phyloP scores from a whole-genome alignment of 768 basidiomycete genomes.

The Lactarius sp. region DNA sequence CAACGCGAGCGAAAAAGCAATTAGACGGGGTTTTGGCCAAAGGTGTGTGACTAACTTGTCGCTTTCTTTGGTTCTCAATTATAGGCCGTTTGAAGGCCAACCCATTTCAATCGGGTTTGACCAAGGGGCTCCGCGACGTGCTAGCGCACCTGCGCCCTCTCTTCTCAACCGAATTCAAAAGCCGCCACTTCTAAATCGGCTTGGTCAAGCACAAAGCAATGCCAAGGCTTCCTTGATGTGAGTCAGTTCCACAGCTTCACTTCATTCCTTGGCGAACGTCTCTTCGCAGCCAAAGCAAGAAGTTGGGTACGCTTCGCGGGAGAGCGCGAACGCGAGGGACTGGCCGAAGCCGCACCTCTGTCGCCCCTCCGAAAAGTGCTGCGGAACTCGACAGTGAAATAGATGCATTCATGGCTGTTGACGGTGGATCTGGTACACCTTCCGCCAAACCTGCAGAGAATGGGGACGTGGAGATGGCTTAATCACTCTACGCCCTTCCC shows the following conservation, averaged over 20 bases:
- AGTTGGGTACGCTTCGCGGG: slow-evolving; percentile 4
- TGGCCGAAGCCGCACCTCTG: slow-evolving; percentile 28
- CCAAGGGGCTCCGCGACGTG: slow-evolving; percentile 32
- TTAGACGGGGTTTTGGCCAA: slow-evolving; percentile 86
- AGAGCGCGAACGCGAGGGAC: slow-evolving; percentile 33
- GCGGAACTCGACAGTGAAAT: slow-evolving; percentile 86
- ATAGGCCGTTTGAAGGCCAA: slow-evolving; percentile 51
- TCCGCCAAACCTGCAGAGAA: slow-evolving; percentile 8
- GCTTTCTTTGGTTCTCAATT: slow-evolving; percentile 9
- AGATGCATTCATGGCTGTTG: slow-evolving; percentile 78
- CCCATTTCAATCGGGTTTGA: slow-evolving; percentile 71
- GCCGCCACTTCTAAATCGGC: slow-evolving; percentile 61
- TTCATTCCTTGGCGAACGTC: background rate
- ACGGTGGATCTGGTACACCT: slow-evolving; percentile 17
- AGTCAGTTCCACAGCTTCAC: background rate
- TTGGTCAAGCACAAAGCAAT: slow-evolving; percentile 43
- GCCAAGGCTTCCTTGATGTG: slow-evolving; percentile 24
- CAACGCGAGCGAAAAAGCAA: slow-evolving; percentile 76
- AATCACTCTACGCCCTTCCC: background rate
- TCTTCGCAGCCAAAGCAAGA: slow-evolving; percentile 14
- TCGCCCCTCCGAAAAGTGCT: slow-evolving; percentile 51
- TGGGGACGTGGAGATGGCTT: slow-evolving; percentile 19
- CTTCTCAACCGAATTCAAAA: slow-evolving; percentile 74
- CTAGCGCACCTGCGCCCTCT: slow-evolving; percentile 47
- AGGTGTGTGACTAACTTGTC: slow-evolving; percentile 45